These are phyloP conservation scores for Fragilaria radians DNA, from an alignment of 108 stramenopile genomes.

Conservation along the genomic window DNA sequence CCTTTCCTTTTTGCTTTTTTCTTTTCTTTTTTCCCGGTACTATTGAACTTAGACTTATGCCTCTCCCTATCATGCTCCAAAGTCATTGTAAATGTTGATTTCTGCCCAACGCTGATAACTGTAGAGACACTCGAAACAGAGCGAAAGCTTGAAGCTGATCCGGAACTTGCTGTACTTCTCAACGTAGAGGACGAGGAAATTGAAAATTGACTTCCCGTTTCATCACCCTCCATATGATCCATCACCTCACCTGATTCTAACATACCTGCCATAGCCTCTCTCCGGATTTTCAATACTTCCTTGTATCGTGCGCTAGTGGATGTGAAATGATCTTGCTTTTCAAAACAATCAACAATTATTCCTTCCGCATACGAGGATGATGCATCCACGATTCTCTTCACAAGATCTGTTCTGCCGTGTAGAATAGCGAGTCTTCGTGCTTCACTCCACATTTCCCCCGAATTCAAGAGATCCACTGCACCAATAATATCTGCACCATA, in stretches of 20 bases:
- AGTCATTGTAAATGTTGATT: slow-evolving; percentile 62
- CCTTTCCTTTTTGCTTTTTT: slow-evolving; percentile 57
- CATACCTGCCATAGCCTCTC: slow-evolving; percentile 47
- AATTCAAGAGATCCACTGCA: slow-evolving; percentile 65
- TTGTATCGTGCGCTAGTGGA: slow-evolving; percentile 38
- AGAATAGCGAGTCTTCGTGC: slow-evolving; percentile 45
- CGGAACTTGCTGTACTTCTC: slow-evolving; percentile 50
- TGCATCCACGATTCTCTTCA: slow-evolving; percentile 47
- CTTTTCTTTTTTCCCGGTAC: slow-evolving; percentile 52
- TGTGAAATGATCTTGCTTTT: slow-evolving; percentile 45
- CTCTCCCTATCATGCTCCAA: slow-evolving; percentile 51
- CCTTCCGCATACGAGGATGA: slow-evolving; percentile 43
- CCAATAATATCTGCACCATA: slow-evolving; percentile 59
- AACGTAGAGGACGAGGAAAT: slow-evolving; percentile 58
- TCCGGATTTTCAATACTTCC: slow-evolving; percentile 62
- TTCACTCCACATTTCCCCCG: slow-evolving; percentile 64
- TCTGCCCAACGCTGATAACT: slow-evolving; percentile 65
- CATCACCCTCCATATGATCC: slow-evolving; percentile 23
- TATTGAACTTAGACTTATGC: slow-evolving; percentile 84
- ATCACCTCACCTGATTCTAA: slow-evolving; percentile 19
- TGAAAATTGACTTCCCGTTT: slow-evolving; percentile 74
- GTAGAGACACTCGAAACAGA: slow-evolving; percentile 62
- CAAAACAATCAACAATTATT: slow-evolving; percentile 56
- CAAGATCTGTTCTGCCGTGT: slow-evolving; percentile 43
- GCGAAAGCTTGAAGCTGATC: slow-evolving; percentile 40